Evolutionary conservation across 345 rosid genomes (phyloP).

Genomic region (Arabis hirsuta): DNA sequence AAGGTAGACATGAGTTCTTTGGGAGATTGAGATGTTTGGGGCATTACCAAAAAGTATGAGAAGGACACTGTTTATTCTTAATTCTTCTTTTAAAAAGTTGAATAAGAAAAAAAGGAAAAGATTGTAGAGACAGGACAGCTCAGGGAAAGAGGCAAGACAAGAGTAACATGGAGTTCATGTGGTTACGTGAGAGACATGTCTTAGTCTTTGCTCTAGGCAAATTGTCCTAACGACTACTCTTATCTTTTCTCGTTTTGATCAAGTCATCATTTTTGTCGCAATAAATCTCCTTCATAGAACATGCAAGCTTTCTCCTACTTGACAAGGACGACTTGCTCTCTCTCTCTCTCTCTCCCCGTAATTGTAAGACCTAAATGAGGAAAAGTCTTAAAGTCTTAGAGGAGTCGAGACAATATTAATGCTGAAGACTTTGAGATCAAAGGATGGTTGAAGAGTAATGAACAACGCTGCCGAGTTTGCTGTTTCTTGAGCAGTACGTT

Average conservation of each 20-base stretch:
- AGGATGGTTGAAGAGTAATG: background rate
- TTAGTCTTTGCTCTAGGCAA: constrained; percentile 40
- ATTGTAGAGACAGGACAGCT: constrained; percentile 35
- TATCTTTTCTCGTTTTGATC: background rate
- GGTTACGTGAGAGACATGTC: constrained; percentile 36
- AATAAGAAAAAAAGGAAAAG: constrained; percentile 27
- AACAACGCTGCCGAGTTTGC: constrained; percentile 5
- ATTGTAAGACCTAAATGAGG: background rate
- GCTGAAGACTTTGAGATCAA: constrained; percentile 1
- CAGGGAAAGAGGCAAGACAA: constrained; percentile 38
- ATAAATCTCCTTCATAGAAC: constrained; percentile 42
- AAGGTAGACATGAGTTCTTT: constrained; percentile 32
- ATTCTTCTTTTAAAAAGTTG: constrained; percentile 4
- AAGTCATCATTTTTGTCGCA: constrained; percentile 1
- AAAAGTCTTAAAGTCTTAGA: background rate
- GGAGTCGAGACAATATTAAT: constrained; percentile 1
- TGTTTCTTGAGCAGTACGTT: background rate
- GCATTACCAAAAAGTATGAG: constrained; percentile 20
- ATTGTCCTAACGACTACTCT: constrained; percentile 31
- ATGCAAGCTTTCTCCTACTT: constrained; percentile 33
- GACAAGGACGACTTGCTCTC: constrained; percentile 28
- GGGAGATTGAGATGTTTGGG: constrained; percentile 30
- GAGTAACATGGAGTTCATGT: constrained; percentile 46
- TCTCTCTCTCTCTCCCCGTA: constrained; percentile 17
- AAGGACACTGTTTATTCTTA: constrained; percentile 28